Evolutionary conservation across 1,284 basidiomycete species (phyloP).

Genomic region (Cryptococcus maquisensis): DNA sequence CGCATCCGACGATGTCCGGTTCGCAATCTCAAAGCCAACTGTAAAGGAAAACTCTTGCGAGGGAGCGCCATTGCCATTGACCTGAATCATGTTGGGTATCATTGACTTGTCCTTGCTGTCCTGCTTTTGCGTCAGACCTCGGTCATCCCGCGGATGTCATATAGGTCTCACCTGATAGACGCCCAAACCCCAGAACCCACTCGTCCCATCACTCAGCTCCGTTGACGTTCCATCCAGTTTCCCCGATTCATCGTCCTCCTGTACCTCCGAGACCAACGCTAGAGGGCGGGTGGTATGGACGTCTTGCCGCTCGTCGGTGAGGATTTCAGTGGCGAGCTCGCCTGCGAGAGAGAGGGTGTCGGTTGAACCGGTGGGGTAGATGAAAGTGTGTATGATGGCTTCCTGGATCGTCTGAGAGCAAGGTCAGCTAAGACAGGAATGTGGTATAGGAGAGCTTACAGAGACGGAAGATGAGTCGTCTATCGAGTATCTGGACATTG

Average conservation of each 20-base stretch:
- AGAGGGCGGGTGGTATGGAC: slow-evolving; percentile 7
- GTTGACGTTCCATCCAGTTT: slow-evolving; percentile 3
- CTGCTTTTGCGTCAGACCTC: slow-evolving; percentile 7
- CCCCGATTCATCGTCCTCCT: slow-evolving; percentile 8
- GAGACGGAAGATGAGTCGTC: slow-evolving; percentile 17
- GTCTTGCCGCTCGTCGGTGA: slow-evolving; percentile 28
- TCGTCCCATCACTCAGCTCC: slow-evolving; percentile 22
- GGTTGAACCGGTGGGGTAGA: slow-evolving; percentile 24
- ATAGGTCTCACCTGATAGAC: slow-evolving; percentile 40
- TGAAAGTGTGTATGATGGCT: slow-evolving; percentile 22
- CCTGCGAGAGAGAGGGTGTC: slow-evolving; percentile 22
- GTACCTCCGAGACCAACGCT: slow-evolving; percentile 5
- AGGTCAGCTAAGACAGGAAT: neutral
- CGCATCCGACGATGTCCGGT: slow-evolving; percentile 3
- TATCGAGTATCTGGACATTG: slow-evolving; percentile 3
- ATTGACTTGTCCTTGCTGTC: slow-evolving; percentile 22
- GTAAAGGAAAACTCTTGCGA: slow-evolving; percentile 18
- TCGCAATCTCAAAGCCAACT: slow-evolving; percentile 35
- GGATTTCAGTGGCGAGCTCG: slow-evolving; percentile 18
- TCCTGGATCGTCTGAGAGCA: slow-evolving; percentile 8
- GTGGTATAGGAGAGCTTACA: slow-evolving; percentile 9
- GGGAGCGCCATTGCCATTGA: slow-evolving; percentile 15
- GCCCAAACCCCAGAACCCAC: slow-evolving; percentile 43
- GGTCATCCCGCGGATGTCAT: too few species aligned
- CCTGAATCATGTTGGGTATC: slow-evolving; percentile 19